Base-by-base conservation (phyloP, 2,329 filamentous ascomycete species). In the Hyphodiscus sp. region DNA sequence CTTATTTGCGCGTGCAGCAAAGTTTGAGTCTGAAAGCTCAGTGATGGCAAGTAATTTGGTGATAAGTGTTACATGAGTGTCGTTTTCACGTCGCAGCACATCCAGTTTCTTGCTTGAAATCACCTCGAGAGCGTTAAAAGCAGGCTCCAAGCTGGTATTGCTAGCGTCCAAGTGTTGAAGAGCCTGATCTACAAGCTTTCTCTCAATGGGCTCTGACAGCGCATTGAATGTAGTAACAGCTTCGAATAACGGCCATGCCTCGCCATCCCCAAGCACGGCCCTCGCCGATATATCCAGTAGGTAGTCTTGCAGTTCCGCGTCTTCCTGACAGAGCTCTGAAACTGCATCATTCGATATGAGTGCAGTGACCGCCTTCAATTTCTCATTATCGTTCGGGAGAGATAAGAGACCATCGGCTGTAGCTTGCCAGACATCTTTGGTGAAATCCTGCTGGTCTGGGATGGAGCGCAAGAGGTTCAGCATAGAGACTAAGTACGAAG, bases 401-500 rank as follows among this genome's bases (percentile, higher is more conserved):
- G 65, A 59, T 20, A 82, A 62, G 2, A 80, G 65, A 1, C 69
- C 67, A 5, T 70, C 64, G 0, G 76, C 64, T 63, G 79, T 76
- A 20, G 56, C 51, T 19, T 59, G 44, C 66, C 66, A 68, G 3
- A 59, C 45, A 2, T 29, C 49, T 42, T 63, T 49, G 45, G 62
- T 63, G 20, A 47, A 30, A 5, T 23, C 29, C 42, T 66, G 66
- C 52, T 68, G 73, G 51, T 62, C 71, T 41, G 69, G 68, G 16
- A 74, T 71, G 29, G 72, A 66, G 1, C 78, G 76, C 42, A 84
- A 72, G 0, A 78, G 68, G 47, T 83, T 78, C 0, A 95, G 72
- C 11, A 83, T 81, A 0, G 83, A 79, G 8, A 91, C 73, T 0
- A 96, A 68, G 49, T 85, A 78, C 1, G 78, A 69, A 0, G 82